These are phyloP conservation scores for Pseudopithomyces maydicus DNA, from an alignment of 2,329 filamentous ascomycete species.

Conservation along the genomic window DNA sequence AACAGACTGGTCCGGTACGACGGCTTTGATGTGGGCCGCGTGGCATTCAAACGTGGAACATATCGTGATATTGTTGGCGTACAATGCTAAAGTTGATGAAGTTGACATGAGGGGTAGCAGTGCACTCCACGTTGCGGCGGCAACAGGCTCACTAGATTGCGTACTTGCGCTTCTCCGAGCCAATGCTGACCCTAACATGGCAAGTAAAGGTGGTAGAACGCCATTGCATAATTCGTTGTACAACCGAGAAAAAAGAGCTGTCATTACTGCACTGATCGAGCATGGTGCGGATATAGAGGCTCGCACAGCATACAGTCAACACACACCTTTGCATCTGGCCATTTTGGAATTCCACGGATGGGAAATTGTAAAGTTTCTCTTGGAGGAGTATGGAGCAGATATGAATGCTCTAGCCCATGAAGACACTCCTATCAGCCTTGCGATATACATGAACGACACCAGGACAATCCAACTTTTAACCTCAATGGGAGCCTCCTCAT, in stretches of 20 bases:
- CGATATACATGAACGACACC: neutral
- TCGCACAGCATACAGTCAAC: neutral
- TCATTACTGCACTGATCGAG: neutral
- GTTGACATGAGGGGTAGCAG: neutral
- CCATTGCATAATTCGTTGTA: neutral
- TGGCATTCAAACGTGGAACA: neutral
- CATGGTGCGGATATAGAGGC: constrained; percentile 2
- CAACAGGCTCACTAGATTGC: neutral
- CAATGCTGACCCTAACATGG: neutral
- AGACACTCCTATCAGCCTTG: neutral
- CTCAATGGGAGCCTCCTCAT: neutral
- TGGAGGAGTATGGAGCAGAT: neutral
- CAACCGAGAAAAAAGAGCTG: neutral
- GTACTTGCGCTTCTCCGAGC: neutral
- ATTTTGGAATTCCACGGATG: too few relatives aligned
- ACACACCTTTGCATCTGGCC: neutral
- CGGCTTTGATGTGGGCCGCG: constrained; percentile 9
- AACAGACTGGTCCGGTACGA: neutral
- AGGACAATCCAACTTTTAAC: neutral
- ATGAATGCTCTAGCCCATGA: neutral
- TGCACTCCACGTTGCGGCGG: neutral
- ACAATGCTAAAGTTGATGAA: neutral
- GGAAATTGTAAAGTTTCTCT: neutral
- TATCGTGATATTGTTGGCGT: neutral
- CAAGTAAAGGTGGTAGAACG: neutral